Conservation (phyloP, 768 basidiomycete species). For the Calvatia gigantea region DNA sequence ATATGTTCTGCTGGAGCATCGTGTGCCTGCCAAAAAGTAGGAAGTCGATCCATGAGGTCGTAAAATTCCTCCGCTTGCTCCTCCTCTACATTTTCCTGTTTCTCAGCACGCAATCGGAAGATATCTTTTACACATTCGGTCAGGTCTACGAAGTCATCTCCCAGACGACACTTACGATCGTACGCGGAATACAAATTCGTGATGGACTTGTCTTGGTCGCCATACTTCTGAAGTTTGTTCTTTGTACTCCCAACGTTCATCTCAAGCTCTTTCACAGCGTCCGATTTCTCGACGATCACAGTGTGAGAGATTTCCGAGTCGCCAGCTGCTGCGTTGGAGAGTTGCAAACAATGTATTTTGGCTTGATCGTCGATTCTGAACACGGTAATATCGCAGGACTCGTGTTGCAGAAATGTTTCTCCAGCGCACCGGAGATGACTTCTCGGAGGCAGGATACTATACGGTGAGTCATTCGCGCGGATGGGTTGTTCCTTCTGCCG, state of each 20-base stretch:
- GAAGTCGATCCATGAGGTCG: constrained; percentile 50
- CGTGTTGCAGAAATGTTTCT: constrained; percentile 26
- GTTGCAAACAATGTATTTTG: constrained; percentile 39
- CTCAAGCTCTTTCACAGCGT: constrained; percentile 35
- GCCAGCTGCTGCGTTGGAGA: constrained; percentile 21
- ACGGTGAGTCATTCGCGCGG: constrained; percentile 43
- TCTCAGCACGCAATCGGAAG: constrained; percentile 27
- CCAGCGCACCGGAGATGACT: constrained; percentile 13
- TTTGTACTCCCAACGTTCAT: constrained; percentile 21
- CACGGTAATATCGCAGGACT: constrained; percentile 17
- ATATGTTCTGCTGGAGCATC: constrained; percentile 48
- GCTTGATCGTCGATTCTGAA: constrained; percentile 49
- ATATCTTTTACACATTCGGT: constrained; percentile 29
- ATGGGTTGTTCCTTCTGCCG: constrained; percentile 35
- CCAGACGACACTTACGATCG: constrained; percentile 39
- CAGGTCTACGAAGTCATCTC: neutral
- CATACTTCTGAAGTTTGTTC: constrained; percentile 41
- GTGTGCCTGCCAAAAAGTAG: constrained; percentile 51
- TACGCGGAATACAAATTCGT: constrained; percentile 53
- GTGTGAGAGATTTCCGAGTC: constrained; percentile 10
- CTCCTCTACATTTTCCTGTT: constrained; percentile 25
- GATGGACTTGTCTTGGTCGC: constrained; percentile 38
- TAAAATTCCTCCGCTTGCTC: constrained; percentile 38
- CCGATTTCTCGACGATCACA: constrained; percentile 32
- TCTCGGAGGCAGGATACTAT: constrained; percentile 31